Base-by-base conservation (phyloP, 345 rosid species). In the Isatis tinctoria region DNA sequence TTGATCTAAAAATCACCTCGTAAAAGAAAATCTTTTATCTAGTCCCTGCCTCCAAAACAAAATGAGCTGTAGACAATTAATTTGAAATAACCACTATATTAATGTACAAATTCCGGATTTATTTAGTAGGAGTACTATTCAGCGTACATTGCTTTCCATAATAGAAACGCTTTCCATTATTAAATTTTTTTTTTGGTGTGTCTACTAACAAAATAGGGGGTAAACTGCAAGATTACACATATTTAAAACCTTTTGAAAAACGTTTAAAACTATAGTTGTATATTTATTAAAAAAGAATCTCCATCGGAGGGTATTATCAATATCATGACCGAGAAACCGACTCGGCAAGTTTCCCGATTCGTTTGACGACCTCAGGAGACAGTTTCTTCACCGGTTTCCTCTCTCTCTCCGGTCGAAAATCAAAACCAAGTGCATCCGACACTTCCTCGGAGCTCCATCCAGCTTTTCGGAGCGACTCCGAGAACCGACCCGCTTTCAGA, bases 371-470 rank as follows among this genome's bases (percentile, higher is more conserved):
- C 51, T 82, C 88, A 16, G 97, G 96, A 17, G 97, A 89, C 35
- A 92, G 54, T 66, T 84, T 85, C 82, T 85, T 87, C 1, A 64
- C 90, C 76, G 88, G 92, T 85, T 82, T 92, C 80, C 73, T 86
- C 78, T 80, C 96, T 80, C 88, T 92, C 78, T 81, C 91, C 80
- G 83, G 86, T 80, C 90, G 85, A 70, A 87, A 88, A 88, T 92
- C 91, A 53, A 95, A 90, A 6, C 96, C 90, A 2, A 95, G 66
- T 0, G 90, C 97, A 17, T 95, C 97, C 58, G 97, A 87, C 0
- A 95, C 97, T 66, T 95, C 97, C 13, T 95, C 99, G 47, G 97
- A 86, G 89, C 94, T 95, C 99, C 99, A 95, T 53, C 99, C 99
- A 28, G 96, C 88, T 77, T 89, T 87, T 0, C 91, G 87, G 53